phyloP scores from a whole-genome alignment of 2,329 filamentous ascomycete species.

The Trichoderma breve region DNA sequence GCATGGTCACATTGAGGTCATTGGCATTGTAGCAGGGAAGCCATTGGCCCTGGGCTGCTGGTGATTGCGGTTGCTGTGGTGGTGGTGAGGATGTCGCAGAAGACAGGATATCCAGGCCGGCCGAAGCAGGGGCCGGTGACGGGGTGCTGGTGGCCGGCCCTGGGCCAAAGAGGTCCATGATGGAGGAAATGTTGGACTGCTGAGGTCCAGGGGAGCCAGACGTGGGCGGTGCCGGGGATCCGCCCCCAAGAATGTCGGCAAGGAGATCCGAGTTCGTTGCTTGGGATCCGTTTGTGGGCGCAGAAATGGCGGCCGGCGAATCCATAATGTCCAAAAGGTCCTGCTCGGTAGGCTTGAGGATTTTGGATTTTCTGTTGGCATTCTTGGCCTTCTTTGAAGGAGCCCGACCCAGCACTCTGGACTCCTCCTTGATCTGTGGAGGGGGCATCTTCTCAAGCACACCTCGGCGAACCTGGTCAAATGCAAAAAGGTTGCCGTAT shows the following conservation, averaged over 20 bases:
- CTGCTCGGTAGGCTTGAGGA: conserved; percentile 81
- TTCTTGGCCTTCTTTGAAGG: conserved; percentile 63
- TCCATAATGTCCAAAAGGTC: conserved; percentile 94
- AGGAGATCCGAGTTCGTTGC: conserved; percentile 80
- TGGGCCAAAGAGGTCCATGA: conserved; percentile 83
- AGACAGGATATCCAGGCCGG: conserved; percentile 50
- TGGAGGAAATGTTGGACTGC: conserved; percentile 62
- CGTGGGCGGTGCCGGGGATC: conserved; percentile 39
- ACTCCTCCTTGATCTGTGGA: conserved; percentile 94
- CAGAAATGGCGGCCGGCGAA: conserved; percentile 55
- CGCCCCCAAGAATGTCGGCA: conserved; percentile 84
- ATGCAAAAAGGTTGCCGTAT: conserved; percentile 90
- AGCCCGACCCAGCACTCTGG: conserved; percentile 82
- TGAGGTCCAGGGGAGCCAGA: conserved; percentile 45
- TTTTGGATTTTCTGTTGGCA: conserved; percentile 71
- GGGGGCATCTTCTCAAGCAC: conserved; percentile 98
- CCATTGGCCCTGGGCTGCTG: conserved; percentile 46
- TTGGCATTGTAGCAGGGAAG: conserved; percentile 84
- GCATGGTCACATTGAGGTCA: conserved; percentile 75
- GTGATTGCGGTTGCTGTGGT: conserved; percentile 37
- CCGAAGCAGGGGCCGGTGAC: conserved; percentile 36
- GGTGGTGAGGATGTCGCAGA: conserved; percentile 48
- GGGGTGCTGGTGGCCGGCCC: conserved; percentile 37
- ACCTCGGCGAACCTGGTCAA: conserved; percentile 81
- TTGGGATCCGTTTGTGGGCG: conserved; percentile 51